These are phyloP conservation scores for Celoporthe dispersa DNA, from an alignment of 2,329 filamentous ascomycete genomes.

Conservation along the genomic window DNA sequence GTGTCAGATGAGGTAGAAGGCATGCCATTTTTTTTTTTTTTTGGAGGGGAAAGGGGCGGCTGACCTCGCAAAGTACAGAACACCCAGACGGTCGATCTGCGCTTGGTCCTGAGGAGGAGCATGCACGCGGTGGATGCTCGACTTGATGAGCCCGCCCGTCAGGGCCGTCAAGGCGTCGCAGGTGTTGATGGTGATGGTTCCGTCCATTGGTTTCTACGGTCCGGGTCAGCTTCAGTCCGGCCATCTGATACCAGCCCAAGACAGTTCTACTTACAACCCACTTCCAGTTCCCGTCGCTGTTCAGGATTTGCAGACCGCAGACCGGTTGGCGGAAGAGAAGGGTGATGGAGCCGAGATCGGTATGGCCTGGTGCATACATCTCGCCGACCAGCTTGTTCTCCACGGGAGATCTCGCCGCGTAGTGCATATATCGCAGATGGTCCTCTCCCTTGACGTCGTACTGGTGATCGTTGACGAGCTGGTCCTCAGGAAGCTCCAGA, in stretches of 20 bases:
- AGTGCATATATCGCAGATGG: conserved; percentile 67
- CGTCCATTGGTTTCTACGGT: conserved; percentile 46
- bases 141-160: conserved; percentile 53
- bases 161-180: conserved; percentile 53
- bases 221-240: not conserved
- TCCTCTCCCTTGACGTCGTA: conserved; percentile 64
- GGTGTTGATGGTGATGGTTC: conserved; percentile 56
- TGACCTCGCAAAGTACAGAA: conserved; percentile 47
- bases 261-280: conserved; percentile 42
- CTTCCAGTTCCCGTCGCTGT: conserved; percentile 53
- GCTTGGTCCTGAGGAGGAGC: conserved; percentile 35
- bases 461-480: conserved; percentile 58
- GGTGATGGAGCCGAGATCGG: conserved; percentile 60
- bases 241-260: not conserved
- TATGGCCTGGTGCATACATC: conserved; percentile 56
- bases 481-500: conserved; percentile 62
- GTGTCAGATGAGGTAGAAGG: not conserved
- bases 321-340: conserved; percentile 63
- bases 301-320: conserved; percentile 58
- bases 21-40: no score
- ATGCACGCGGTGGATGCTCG: conserved; percentile 44
- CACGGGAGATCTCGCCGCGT: conserved; percentile 53
- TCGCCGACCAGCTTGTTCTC: conserved; percentile 50
- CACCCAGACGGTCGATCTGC: conserved; percentile 45
- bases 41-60: not conserved